Evolutionary conservation across 2,329 filamentous ascomycete genomes (phyloP).

Genomic region (Fusarium coicis): DNA sequence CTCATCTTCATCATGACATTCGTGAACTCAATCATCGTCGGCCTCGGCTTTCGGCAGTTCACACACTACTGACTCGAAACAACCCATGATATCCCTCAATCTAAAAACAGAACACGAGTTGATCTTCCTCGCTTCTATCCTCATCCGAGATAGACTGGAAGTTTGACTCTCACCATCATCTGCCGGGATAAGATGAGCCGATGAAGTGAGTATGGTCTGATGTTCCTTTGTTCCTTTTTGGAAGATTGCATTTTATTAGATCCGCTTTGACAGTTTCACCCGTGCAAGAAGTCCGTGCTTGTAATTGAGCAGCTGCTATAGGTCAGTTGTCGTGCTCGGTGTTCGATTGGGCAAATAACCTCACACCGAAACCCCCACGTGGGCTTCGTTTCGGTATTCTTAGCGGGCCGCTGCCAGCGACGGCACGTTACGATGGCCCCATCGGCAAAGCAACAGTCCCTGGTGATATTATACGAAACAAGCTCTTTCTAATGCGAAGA

Average conservation of each 20-base stretch:
- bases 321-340: neutral
- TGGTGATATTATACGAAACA: fast-evolving
- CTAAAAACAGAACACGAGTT: neutral
- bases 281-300: neutral
- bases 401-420: neutral
- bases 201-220: neutral
- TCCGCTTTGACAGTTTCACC: neutral
- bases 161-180: neutral
- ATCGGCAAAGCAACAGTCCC: neutral
- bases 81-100: neutral
- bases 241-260: neutral
- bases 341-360: neutral
- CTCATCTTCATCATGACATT: neutral
- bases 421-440: no score
- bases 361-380: neutral
- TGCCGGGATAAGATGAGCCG: neutral
- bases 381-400: neutral
- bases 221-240: neutral
- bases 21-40: neutral
- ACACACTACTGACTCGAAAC: no score
- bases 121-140: neutral
- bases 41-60: neutral
- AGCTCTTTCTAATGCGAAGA: neutral
- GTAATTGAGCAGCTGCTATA: fast-evolving
- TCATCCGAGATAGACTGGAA: neutral